phyloP scores from a whole-genome alignment of 2,329 filamentous ascomycete species.

The Cercospora nicotianae region DNA sequence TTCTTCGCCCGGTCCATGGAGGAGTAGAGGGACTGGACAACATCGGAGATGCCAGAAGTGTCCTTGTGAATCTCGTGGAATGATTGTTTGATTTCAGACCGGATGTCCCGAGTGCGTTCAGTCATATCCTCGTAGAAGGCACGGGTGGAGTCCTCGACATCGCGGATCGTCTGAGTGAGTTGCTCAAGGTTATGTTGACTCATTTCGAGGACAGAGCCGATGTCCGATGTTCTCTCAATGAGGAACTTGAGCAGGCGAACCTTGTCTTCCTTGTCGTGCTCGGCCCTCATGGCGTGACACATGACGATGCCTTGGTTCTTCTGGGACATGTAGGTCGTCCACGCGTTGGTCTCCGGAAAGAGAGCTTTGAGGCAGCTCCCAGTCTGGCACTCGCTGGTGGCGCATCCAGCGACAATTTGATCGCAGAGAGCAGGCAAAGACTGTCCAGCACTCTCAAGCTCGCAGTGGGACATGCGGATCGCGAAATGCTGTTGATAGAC shows the following conservation, averaged over 20 bases:
- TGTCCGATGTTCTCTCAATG: not conserved
- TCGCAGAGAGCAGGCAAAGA: constrained; percentile 54
- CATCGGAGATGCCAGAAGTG: constrained; percentile 7
- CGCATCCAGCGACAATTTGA: constrained; percentile 34
- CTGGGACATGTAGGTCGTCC: constrained; percentile 65
- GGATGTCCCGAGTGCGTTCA: constrained; percentile 19
- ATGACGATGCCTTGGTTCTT: constrained; percentile 62
- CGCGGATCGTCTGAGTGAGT: constrained; percentile 14
- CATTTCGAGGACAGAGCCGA: not conserved
- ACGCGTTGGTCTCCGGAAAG: constrained; percentile 51
- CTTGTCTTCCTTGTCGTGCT: constrained; percentile 54
- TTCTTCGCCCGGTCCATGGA: constrained; percentile 5
- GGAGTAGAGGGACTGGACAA: not conserved
- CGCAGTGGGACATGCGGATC: constrained; percentile 63
- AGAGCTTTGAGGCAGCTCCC: constrained; percentile 56
- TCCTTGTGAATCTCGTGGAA: constrained; percentile 6
- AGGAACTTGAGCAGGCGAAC: constrained; percentile 24
- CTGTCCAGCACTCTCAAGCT: constrained; percentile 56
- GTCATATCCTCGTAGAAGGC: constrained; percentile 23
- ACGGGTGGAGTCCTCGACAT: constrained; percentile 18
- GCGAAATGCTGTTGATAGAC: constrained; percentile 57
- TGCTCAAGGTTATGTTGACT: constrained; percentile 19
- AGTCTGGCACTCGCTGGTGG: constrained; percentile 42
- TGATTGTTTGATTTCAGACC: constrained; percentile 7
- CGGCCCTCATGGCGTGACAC: constrained; percentile 60